Conservation (phyloP, 2,329 filamentous ascomycete genomes). For the Myriosclerotinia duriaeana region DNA sequence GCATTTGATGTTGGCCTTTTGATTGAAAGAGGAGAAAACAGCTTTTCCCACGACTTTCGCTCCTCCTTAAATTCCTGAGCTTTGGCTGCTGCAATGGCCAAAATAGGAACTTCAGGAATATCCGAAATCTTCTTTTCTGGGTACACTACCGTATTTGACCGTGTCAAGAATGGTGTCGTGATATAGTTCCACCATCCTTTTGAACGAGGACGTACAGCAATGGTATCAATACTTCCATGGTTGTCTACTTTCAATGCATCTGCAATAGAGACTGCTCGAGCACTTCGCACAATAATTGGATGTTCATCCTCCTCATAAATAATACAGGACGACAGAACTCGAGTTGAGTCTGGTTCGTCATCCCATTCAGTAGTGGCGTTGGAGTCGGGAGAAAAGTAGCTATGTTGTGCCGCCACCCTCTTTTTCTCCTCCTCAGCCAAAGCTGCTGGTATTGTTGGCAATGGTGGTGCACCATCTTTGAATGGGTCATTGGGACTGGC, state of each 20-base stretch:
- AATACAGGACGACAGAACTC: slow-evolving; percentile 52
- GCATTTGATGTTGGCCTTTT: slow-evolving; percentile 37
- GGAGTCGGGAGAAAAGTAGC: slow-evolving; percentile 39
- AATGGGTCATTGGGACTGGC: slow-evolving; percentile 45
- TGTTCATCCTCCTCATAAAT: slow-evolving; percentile 69
- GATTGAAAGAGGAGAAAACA: slow-evolving; percentile 39
- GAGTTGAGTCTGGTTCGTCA: slow-evolving; percentile 34
- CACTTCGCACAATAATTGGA: slow-evolving; percentile 44
- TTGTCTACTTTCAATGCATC: slow-evolving; percentile 27
- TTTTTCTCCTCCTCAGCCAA: slow-evolving; percentile 35
- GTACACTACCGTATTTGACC: slow-evolving; percentile 40
- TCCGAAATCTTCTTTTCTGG: slow-evolving; percentile 25
- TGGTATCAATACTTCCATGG: slow-evolving; percentile 36
- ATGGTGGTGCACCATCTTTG: slow-evolving; percentile 53
- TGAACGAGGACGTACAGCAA: slow-evolving; percentile 50
- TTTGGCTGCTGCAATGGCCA: slow-evolving; percentile 39
- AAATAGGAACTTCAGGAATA: slow-evolving; percentile 40
- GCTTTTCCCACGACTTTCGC: slow-evolving; percentile 38
- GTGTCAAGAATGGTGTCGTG: slow-evolving; percentile 63
- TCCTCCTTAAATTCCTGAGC: slow-evolving; percentile 33
- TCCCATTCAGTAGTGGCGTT: slow-evolving; percentile 37
- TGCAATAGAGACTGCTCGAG: slow-evolving; percentile 42
- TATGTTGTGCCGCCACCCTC: slow-evolving; percentile 34
- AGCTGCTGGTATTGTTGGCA: slow-evolving; percentile 54
- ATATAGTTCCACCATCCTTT: slow-evolving; percentile 79